Conservation (phyloP, 148 eudicot genomes). For the Amaranthus cruentus region DNA sequence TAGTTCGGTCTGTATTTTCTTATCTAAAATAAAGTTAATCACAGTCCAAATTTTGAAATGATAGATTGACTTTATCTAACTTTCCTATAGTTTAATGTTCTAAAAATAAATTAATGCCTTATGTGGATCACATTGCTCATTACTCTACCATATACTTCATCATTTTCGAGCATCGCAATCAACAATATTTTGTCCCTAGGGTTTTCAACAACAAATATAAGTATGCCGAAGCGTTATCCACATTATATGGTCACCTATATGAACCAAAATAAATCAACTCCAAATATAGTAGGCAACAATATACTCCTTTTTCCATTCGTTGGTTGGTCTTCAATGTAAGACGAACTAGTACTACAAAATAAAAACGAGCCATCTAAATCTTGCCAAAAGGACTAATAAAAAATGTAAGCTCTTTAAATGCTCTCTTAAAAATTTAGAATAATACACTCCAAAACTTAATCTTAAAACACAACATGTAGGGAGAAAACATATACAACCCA, state of each 20-base stretch:
- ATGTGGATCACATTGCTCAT: background rate
- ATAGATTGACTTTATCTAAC: no score
- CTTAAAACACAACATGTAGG: constrained; percentile 12
- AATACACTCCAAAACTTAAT: constrained; percentile 3
- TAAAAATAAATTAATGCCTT: background rate
- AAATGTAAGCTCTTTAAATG: background rate
- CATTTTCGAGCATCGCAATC: no score
- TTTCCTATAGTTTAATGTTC: no score
- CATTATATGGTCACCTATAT: no score
- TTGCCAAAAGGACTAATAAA: background rate
- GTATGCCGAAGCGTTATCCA: no score
- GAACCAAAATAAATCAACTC: no score
- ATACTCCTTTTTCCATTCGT: constrained; percentile 8
- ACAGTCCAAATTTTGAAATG: no score
- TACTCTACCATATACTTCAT: background rate
- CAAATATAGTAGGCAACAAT: background rate
- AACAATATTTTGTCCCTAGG: no score
- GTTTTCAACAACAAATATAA: no score
- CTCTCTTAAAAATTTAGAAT: constrained; percentile 2
- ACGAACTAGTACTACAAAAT: background rate
- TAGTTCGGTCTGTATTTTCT: no score
- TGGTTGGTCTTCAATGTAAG: background rate
- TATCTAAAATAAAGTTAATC: no score
- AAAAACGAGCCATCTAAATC: background rate
- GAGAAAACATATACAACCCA: background rate